phyloP scores from a whole-genome alignment of 176 grass and related monocot species.

The Typha latifolia region DNA sequence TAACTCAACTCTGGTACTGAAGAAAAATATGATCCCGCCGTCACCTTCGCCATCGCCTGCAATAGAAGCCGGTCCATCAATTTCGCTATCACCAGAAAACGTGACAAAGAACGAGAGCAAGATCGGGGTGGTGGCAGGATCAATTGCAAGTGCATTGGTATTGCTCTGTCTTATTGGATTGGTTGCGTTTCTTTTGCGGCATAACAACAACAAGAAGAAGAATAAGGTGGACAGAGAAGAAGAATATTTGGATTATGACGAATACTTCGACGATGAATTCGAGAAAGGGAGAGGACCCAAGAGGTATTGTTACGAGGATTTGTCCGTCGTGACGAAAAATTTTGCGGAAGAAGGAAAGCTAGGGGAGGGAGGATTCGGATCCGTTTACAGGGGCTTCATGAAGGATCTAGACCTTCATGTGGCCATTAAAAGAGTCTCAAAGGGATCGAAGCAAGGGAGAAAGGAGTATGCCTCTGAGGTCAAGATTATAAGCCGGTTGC shows the following conservation, averaged over 20 bases:
- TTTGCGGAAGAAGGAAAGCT: conserved; percentile 15
- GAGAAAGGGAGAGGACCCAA: conserved; percentile 41
- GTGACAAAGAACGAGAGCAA: not conserved
- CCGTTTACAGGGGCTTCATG: too few relatives aligned
- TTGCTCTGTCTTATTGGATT: conserved; percentile 19
- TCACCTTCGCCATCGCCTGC: conserved; percentile 3
- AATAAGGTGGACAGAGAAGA: not conserved
- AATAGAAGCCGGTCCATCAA: conserved; percentile 16
- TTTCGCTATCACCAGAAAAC: not conserved
- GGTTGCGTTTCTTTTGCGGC: conserved; percentile 36
- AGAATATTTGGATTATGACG: conserved; percentile 38
- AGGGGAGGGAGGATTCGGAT: too few relatives aligned
- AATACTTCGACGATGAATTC: conserved; percentile 40
- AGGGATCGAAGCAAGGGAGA: too few relatives aligned
- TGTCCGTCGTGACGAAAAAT: conserved; percentile 50
- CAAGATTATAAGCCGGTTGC: too few relatives aligned
- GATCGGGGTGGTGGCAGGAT: too few relatives aligned
- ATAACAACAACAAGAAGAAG: not conserved
- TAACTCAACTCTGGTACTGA: too few relatives aligned
- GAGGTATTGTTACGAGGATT: conserved; percentile 36
- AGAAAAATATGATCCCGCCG: too few relatives aligned
- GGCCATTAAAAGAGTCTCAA: too few relatives aligned
- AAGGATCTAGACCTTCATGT: too few relatives aligned
- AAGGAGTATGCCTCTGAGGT: too few relatives aligned
- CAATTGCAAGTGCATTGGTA: not conserved